phyloP scores from a whole-genome alignment of 768 basidiomycete genomes.

The Phanerochaete carnosa region DNA sequence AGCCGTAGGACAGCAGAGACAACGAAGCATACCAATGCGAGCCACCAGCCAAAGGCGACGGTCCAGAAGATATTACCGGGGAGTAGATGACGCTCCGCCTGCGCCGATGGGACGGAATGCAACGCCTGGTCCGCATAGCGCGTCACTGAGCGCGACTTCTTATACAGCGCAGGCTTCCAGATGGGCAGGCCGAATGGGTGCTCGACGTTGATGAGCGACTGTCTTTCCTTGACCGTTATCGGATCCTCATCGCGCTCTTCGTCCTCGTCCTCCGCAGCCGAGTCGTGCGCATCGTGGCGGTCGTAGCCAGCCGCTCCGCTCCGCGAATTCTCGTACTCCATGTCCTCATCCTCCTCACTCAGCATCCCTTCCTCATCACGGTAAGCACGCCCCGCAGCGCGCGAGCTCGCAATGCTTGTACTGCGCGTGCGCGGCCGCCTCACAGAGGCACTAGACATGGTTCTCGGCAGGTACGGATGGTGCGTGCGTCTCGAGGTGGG shows the following conservation, averaged over 20 bases:
- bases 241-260: conserved; percentile 67
- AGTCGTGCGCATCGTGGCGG: conserved; percentile 33
- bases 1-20: conserved; percentile 67
- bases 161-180: conserved; percentile 99
- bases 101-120: conserved; percentile 88
- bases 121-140: conserved; percentile 94
- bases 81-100: conserved; percentile 88
- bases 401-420: conserved; percentile 59
- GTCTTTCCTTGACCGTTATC: conserved; percentile 90
- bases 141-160: conserved; percentile 94
- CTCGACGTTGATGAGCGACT: conserved; percentile 97
- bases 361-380: conserved; percentile 43
- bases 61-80: conserved; percentile 96
- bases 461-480: conserved; percentile 43
- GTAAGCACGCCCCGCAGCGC: conserved; percentile 40
- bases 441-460: conserved; percentile 49
- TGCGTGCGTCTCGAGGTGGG: conserved; percentile 43
- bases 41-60: conserved; percentile 90
- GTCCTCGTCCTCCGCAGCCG: conserved; percentile 35
- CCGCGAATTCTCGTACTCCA: conserved; percentile 24
- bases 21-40: conserved; percentile 66
- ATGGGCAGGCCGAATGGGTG: conserved; percentile 99
- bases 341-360: conserved; percentile 54
- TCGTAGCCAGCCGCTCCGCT: conserved; percentile 16
- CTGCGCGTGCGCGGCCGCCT: conserved; percentile 49